Evolutionary conservation across 495 filamentous ascomycete genomes (phyloP), one percentile per base, ranked within the genome.

Genomic region (Lentithecium fluviatile): DNA sequence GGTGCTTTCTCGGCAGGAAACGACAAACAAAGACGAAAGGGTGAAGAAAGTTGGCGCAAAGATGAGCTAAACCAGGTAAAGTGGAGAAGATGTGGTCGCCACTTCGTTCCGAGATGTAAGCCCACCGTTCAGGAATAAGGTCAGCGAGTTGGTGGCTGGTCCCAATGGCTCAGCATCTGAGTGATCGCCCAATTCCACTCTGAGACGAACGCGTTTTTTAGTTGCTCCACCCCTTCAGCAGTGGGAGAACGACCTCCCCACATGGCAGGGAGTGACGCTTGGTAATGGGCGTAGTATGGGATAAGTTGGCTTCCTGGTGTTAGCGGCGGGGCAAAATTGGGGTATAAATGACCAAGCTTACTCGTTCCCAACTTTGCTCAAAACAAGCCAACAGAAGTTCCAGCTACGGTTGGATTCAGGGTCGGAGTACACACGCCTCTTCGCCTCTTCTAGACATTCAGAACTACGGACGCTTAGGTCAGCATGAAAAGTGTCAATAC

Each of bases 311-410:
- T 87, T 58, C 15, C 61, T 53, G 48, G 54, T 45, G 50, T 60
- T n/a, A 65, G 62, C 34, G 36, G n/a, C 19, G 43, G 32, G 29
- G 29, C 21, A 65, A 38, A 40, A 37, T 15, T 52, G 15, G 25
- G 12, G 19, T 12, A 53, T 19, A 46, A 21, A 7, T 19, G n/a
- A 38, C 29, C 45, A 34, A 51, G 80, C 85, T 72, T 73, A 88
- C 85, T 87, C 82, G 56, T 81, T 82, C 42, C 79, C 75, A 32
- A 90, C 82, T 62, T 88, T 89, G 13, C 71, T 74, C n/a, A 91
- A 74, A 26, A 88, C 82, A 36, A 90, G 74, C 88, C 88, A 91
- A 42, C 83, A 88, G 69, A 85, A 80, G 64, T 91, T 91, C 87
- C 88, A 91, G 67, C 85, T 89, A 12, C 84, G 76, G 62, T 80